Evolutionary conservation across 2,329 filamentous ascomycete genomes (phyloP).

Genomic region (Chaetomium sp.): DNA sequence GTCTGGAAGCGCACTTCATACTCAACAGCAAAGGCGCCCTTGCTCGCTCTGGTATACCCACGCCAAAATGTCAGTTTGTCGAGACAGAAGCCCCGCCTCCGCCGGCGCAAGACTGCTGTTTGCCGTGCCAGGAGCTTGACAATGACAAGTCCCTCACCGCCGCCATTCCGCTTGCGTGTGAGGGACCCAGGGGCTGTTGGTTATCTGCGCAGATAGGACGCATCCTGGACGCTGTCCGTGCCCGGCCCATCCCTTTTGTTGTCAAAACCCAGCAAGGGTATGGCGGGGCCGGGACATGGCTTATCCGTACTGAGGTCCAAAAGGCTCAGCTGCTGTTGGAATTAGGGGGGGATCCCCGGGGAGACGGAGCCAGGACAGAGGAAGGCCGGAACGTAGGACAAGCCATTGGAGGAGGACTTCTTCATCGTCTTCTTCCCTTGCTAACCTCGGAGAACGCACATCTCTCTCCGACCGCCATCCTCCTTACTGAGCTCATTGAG

Average conservation of each 20-base stretch:
- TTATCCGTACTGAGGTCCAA: slow-evolving; percentile 25
- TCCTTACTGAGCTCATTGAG: slow-evolving; percentile 29
- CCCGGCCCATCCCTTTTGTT: slow-evolving; percentile 29
- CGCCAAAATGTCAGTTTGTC: slow-evolving; percentile 25
- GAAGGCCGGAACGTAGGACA: background rate
- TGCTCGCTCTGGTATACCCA: slow-evolving; percentile 30
- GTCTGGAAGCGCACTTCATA: slow-evolving; percentile 30
- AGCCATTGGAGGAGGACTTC: slow-evolving; percentile 19
- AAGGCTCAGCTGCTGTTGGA: slow-evolving; percentile 23
- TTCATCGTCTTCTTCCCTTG: slow-evolving; percentile 27
- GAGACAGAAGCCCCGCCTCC: slow-evolving; percentile 21
- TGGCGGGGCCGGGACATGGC: slow-evolving; percentile 32
- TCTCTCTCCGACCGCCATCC: slow-evolving; percentile 27
- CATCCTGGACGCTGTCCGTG: slow-evolving; percentile 23
- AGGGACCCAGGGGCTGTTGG: slow-evolving; percentile 27
- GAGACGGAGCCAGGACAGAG: background rate
- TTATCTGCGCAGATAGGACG: slow-evolving; percentile 23
- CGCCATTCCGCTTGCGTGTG: slow-evolving; percentile 26
- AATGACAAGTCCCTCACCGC: slow-evolving; percentile 10
- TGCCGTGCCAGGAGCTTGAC: slow-evolving; percentile 16
- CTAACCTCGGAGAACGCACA: slow-evolving; percentile 28
- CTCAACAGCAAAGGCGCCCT: slow-evolving; percentile 33
- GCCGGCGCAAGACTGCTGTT: slow-evolving; percentile 23
- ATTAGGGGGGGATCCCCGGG: slow-evolving; percentile 12
- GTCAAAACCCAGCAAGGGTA: slow-evolving; percentile 34